Base-by-base conservation (phyloP, 2,329 filamentous ascomycete genomes). In the Triangularia setosa region DNA sequence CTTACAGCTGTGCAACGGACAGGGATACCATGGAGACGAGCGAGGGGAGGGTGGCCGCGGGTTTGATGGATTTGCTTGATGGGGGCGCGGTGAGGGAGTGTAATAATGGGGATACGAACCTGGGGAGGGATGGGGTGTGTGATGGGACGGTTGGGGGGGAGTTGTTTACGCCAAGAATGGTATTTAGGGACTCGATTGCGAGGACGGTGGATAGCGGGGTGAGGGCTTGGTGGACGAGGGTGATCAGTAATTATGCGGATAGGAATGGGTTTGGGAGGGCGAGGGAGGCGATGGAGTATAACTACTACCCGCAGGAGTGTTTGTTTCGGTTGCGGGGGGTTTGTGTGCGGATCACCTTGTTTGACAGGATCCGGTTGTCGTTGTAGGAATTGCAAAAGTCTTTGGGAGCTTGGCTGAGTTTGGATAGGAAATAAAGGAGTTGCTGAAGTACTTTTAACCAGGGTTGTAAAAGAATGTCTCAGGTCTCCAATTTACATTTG, bases 201-300 rank as follows among this genome's bases (percentile, higher is more conserved):
- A 18, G 52, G 21, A 18, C 7, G 52, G 52, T 55, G 52, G 52
- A 55, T 55, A 18, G 23, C 7, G 52, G 52, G 21, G 52, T 55
- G 23, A 55, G 23, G 52, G 24, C 23, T 4, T 55, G 52, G 52
- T 55, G 52, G 52, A 16, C 11, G 52, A 55, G 52, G 24, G 8
- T 55, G 11, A 18, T 55, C 4, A 27, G 52, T 5, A 24, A 16
- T 3, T 55, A 55, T 55, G 24, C 23, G 16, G 21, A 24, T 24
- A 55, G 52, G 25, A 28, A 14, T 28, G 52, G 52, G 8, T 55
- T 55, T 18, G 25, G 23, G 52, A 28, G 23, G 52, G 52, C 21
- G 24, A 55, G 52, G 52, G 52, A 24, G 52, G 52, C 52, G 52
- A 55, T 55, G 52, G 52, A 55, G 52, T 55, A 55, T 27, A 55